Percentiles rank a stretch among this genome's conserved stretches.
Evolutionary conservation across 192 early-diverging fungal species (phyloP).

Genomic region (Backusella circina): DNA sequence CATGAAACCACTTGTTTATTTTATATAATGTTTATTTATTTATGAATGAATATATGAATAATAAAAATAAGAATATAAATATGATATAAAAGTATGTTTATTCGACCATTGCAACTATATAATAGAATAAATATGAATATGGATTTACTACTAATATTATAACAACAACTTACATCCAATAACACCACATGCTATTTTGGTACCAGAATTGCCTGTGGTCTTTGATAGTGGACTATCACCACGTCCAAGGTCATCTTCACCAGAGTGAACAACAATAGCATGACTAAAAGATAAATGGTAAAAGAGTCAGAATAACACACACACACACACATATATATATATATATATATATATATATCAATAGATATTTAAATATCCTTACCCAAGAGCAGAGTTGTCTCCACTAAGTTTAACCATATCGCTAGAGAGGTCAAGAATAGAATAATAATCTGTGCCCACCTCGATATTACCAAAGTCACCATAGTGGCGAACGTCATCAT

Average conservation of each 20-base stretch:
- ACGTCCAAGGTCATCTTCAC: slow-evolving; percentile 76
- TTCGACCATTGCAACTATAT: background rate
- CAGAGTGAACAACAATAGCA: slow-evolving; percentile 77
- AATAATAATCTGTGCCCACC: slow-evolving; percentile 49
- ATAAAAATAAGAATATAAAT: background rate
- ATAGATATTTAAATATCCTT: background rate
- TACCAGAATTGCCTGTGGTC: slow-evolving; percentile 82
- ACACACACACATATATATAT: no score
- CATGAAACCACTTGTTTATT: background rate
- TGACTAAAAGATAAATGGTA: slow-evolving; percentile 36
- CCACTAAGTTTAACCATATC: slow-evolving; percentile 63
- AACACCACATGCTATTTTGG: slow-evolving; percentile 79
- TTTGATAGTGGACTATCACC: slow-evolving; percentile 60
- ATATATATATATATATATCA: background rate
- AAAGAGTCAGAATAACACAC: background rate
- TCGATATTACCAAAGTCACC: slow-evolving; percentile 89
- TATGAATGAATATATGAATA: background rate
- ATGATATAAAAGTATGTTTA: background rate
- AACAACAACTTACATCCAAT: slow-evolving; percentile 49
- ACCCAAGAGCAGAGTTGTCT: slow-evolving; percentile 66
- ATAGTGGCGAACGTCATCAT: slow-evolving; percentile 62
- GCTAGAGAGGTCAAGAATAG: slow-evolving; percentile 45
- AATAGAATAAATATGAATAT: background rate
- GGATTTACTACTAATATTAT: background rate
- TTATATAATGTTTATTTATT: background rate